Percentiles rank a stretch among this genome's conserved stretches.
Conservation (phyloP, 192 early-diverging fungal species). For the Mortierella claussenii region DNA sequence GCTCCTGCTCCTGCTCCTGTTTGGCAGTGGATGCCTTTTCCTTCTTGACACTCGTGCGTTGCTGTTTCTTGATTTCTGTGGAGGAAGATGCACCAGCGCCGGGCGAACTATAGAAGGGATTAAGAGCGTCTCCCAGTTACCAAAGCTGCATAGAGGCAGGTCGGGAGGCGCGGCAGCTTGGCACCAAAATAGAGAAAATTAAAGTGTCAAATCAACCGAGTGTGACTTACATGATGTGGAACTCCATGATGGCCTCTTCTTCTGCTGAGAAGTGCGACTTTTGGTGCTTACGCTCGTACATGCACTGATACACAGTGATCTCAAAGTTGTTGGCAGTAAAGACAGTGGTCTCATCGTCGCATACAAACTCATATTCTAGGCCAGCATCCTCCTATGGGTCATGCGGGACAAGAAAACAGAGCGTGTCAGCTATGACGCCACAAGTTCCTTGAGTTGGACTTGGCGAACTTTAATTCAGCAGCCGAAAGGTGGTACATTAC, state of each 20-base stretch:
- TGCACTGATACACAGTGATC: slow-evolving; percentile 69
- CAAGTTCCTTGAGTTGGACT: too few relatives aligned
- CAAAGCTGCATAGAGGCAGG: too few relatives aligned
- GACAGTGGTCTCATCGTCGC: slow-evolving; percentile 52
- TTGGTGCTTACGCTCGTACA: slow-evolving; percentile 67
- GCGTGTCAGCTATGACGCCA: slow-evolving; percentile 7
- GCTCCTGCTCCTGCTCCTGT: slow-evolving; percentile 12
- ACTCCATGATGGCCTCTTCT: slow-evolving; percentile 65
- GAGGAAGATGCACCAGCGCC: background rate
- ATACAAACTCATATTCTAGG: slow-evolving; percentile 58
- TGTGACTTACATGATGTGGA: slow-evolving; percentile 49
- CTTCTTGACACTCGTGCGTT: too few relatives aligned
- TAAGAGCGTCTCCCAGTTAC: too few relatives aligned
- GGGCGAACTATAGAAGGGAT: too few relatives aligned
- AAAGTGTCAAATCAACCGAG: slow-evolving; percentile 6
- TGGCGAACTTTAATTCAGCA: too few relatives aligned
- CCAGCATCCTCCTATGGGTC: slow-evolving; percentile 49
- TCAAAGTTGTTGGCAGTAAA: slow-evolving; percentile 64
- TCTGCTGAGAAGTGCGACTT: slow-evolving; percentile 58
- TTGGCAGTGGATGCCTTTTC: slow-evolving; percentile 12
- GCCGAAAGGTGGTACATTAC: too few relatives aligned
- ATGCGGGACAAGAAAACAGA: slow-evolving; percentile 2
- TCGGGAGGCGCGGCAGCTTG: background rate
- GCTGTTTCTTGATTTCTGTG: background rate
- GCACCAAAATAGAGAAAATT: background rate